Base-by-base conservation (phyloP, 2,329 filamentous ascomycete species). In the Aspergillus amoenus region DNA sequence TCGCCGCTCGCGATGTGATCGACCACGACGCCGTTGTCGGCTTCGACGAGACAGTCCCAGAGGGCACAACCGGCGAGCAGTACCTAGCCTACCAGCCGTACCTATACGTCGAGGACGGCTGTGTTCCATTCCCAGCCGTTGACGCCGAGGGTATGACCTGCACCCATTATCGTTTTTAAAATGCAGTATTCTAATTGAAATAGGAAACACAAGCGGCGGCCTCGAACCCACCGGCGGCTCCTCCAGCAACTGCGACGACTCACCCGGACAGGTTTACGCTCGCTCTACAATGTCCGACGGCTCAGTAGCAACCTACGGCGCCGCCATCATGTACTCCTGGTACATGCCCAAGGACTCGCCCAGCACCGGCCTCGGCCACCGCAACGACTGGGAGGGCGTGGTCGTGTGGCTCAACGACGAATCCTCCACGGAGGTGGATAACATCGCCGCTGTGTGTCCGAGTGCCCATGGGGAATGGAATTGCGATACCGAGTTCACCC, bases 121-220 rank as follows among this genome's bases (percentile, higher is more conserved):
- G 85, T 60, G 84, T 87, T 8, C 83, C 84, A 0, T 88, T 85
- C 65, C 84, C 84, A 0, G 84, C 81, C 1, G 84, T 88, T 1
- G 81, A 88, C 60, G 77, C 77, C 0, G 69, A 73, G 5, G 44
- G 44, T 47, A 30, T 18, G 18, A 18, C 18, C 2, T 18, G 2
- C 18, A 18, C 15, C 12, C 22, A 5, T 27, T 4, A 12, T n/a
- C 17, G 3, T 13, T 3, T 12, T 11, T 27, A 4, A 18, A 22
- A 2, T 17, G 21, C 1, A 7, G 4, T 15, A n/a, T 40, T 12
- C 21, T 43, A 43, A 44, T 9, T 8, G 1, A 24, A 48, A 45
- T 2, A 11, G 17, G 3, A 37, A 37, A 39, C 21, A 58, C 17
- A 56, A 82, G 79, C 47, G 79, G 72, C 43, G 79, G 80, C 12